Evolutionary conservation across 2,329 filamentous ascomycete species (phyloP).

Genomic region (Sphaerulina populicola): DNA sequence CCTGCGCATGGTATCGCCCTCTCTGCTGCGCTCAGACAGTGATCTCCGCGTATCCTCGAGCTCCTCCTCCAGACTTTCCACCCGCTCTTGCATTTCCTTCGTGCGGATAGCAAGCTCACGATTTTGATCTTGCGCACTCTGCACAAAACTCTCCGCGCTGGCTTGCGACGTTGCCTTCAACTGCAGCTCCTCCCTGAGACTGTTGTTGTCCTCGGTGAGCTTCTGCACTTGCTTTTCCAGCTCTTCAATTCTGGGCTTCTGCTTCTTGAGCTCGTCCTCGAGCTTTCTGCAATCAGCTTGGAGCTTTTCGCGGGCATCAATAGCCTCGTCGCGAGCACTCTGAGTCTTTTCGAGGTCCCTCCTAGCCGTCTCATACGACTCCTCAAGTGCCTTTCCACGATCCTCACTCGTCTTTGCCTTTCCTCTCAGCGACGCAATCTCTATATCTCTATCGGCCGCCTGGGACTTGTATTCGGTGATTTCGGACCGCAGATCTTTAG

Average conservation of each 20-base stretch:
- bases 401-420: constrained; percentile 68
- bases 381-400: constrained; percentile 65
- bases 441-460: constrained; percentile 63
- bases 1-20: constrained; percentile 89
- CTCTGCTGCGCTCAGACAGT: constrained; percentile 76
- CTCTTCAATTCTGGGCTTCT: constrained; percentile 54
- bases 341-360: constrained; percentile 72
- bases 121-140: constrained; percentile 87
- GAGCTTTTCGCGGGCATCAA: constrained; percentile 63
- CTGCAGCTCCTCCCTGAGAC: constrained; percentile 68
- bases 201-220: constrained; percentile 58
- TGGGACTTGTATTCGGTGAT: constrained; percentile 61
- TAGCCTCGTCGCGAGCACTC: constrained; percentile 67
- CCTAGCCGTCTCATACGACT: constrained; percentile 63
- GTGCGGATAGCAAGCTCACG: constrained; percentile 83
- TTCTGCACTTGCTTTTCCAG: constrained; percentile 66
- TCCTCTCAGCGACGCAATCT: constrained; percentile 69
- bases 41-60: constrained; percentile 79
- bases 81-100: constrained; percentile 74
- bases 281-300: constrained; percentile 60
- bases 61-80: constrained; percentile 85
- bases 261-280: constrained; percentile 58
- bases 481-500: constrained; percentile 73
- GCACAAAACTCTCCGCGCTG: constrained; percentile 75
- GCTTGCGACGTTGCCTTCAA: constrained; percentile 78